Evolutionary conservation across 352 stramenopile species (phyloP), one percentile per base, ranked within the genome.

Genomic region (Aphanomyces stellatus): DNA sequence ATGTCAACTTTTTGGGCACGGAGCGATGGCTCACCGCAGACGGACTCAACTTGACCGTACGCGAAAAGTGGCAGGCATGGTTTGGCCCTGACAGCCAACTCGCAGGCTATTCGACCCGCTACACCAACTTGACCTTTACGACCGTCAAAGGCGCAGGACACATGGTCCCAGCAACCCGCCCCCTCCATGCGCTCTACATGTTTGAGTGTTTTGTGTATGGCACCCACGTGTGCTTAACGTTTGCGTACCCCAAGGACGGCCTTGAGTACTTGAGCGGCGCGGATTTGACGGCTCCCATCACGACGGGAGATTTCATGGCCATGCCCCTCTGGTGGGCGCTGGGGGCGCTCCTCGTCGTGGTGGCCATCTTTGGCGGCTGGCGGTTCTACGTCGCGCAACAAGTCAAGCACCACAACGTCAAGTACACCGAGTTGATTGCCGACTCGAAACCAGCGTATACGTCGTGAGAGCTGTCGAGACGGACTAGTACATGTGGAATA

Each of bases 121-220:
- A 81, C 53, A 74, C 94, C 27, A 83, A 79, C 22, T 62, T 96
- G 8, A 81, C 76, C 0, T 97, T 93, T 74, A 79, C 96, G 62
- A 97, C 89, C 0, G 87, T 97, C 71, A 90, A 93, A 46, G 90
- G 88, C 30, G 84, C 86, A 3, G 91, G 91, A 4, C 88, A 96
- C 71, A 91, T 96, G 80, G 89, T 88, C 25, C 78, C 80, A n/a
- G 56, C 56, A 25, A 56, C 46, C 13, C 56, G 56, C 37, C 56
- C 56, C 46, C 56, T 64, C 13, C 56, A 64, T 55, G 56, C 27
- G 3, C 34, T 64, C 27, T 48, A 64, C 56, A 57, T 64, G 56
- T 64, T 64, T 49, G 56, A 64, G 34, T 64, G 56, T 28, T 64
- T 59, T 8, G 8, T 64, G n/a, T 64, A 59, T 55, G 59, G 59